Evolutionary conservation across 1,284 basidiomycete genomes (phyloP), one percentile per base, ranked within the genome.

Genomic region (Heterobasidion annosum): DNA sequence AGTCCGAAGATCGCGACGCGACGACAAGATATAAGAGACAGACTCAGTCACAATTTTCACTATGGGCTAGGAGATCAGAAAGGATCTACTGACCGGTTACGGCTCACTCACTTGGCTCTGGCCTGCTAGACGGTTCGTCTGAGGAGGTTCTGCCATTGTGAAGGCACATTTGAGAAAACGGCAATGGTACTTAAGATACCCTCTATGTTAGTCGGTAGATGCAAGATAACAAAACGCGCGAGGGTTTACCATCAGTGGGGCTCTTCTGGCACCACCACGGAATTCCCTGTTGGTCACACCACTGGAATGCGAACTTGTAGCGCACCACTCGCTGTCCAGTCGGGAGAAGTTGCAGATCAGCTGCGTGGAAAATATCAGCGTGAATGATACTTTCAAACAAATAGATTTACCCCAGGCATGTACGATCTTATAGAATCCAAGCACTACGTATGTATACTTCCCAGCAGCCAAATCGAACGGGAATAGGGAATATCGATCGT

Each of bases 251-350:
- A 12, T 40, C 37, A 40, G 37, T 40, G n/a, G 10, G 2, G n/a
- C 83, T 85, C 13, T 3, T 15, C 8, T 10, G 43, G 48, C 62
- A 63, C 82, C 82, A 84, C 82, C 82, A 84, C 8, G 82, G 71
- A 50, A 68, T 59, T 37, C 78, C 84, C 68, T 90, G 87, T 49
- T 74, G 76, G 57, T 82, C 77, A 58, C 84, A 87, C 85, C 87
- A 91, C 58, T 85, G 82, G 60, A 91, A 91, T 6, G 83, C 81
- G 61, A 91, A 89, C 64, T 91, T 91, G 65, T 80, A 88, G 9
- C 87, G 74, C 5, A 88, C 74, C 16, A 88, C 79, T 47, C 67
- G 68, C 6, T 77, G 75, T 34, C 62, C 64, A 16, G 69, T 68
- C 55, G 76, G 79, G 34, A 66, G 65, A 8, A 72, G 62, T 59